Evolutionary conservation across 306 rosid genomes (phyloP), one percentile per base, ranked within the genome.

Genomic region (Vicia villosa): DNA sequence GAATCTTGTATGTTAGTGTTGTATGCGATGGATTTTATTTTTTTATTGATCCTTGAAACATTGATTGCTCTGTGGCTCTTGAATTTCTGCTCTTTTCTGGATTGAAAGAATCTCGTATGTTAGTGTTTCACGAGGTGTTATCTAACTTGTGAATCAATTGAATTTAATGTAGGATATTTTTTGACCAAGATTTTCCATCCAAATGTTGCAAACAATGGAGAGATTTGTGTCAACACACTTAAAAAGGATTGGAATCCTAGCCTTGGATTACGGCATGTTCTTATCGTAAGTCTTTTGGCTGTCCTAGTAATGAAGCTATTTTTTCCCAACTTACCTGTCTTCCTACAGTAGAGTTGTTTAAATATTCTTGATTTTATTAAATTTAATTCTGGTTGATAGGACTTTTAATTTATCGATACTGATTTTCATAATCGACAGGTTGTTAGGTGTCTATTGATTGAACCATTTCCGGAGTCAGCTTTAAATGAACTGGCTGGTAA

Each of bases 241-340:
- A 91, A 91, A 79, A 95, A 89, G 75, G 99, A 95, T 79, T 95
- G 99, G 99, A 91, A 87, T 83, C 99, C 99, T 15, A 91, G 91
- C 73, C 96, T 87, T 58, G 99, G 99, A 24, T 75, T 95, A 66
- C 87, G 97, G 0, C 97, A 95, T 82, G 95, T 95, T 73, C 92
- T 95, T 37, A 87, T 83, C 34, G 99, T 95, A 82, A 83, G 94
- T 74, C 57, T 57, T 42, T 34, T 57, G 22, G 41, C 14, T 57
- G 14, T 22, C 45, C 15, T 34, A 34, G 38, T 7, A 34, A 34
- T 34, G 38, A 34, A 34, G 38, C 38, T 34, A 34, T 6, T 34
- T 34, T 34, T 34, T 7, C 38, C 38, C 38, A 34, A 34, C 38
- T 34, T 34, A 7, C 3, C 38, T 34, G 10, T 34, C 10, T 34